Percentiles rank a stretch among this genome's conserved stretches.
These are phyloP conservation scores for Zymoseptoria passerinii DNA, from an alignment of 2,329 filamentous ascomycete species.

Conservation along the genomic window DNA sequence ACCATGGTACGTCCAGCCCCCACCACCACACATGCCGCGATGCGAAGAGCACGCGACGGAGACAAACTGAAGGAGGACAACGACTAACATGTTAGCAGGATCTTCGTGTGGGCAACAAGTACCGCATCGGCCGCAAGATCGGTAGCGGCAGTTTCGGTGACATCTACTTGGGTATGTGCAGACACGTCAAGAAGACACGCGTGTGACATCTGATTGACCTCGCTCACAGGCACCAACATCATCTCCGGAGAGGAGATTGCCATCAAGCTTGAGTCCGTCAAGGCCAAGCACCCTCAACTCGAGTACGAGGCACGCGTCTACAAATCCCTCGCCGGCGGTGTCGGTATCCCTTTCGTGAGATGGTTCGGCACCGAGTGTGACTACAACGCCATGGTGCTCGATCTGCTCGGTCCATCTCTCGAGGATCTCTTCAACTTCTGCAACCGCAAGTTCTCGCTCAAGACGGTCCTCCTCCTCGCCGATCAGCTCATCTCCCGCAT, in stretches of 20 bases:
- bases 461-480: slow-evolving; percentile 92
- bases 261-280: slow-evolving; percentile 99
- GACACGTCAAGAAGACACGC: neutral
- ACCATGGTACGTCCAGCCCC: slow-evolving; percentile 50
- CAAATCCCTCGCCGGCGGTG: slow-evolving; percentile 82
- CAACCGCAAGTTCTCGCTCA: slow-evolving; percentile 98
- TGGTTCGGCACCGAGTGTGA: slow-evolving; percentile 99
- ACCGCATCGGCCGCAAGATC: slow-evolving; percentile 98
- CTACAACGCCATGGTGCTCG: slow-evolving; percentile 99
- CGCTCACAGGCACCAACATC: slow-evolving; percentile 77
- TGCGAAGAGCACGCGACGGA: slow-evolving; percentile 20
- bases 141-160: slow-evolving; percentile 96
- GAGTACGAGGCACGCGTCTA: slow-evolving; percentile 97
- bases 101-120: slow-evolving; percentile 98
- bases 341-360: slow-evolving; percentile 96
- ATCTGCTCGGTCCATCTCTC: slow-evolving; percentile 87
- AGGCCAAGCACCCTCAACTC: slow-evolving; percentile 97
- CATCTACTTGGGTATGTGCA: slow-evolving; percentile 73
- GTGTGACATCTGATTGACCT: slow-evolving; percentile 3
- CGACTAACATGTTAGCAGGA: slow-evolving; percentile 54
- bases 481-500: slow-evolving; percentile 98
- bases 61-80: neutral
- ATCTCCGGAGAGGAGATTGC: slow-evolving; percentile 99
- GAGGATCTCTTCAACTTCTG: slow-evolving; percentile 99
- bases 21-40: slow-evolving; percentile 18